Percentiles rank a stretch among this genome's conserved stretches.
Conservation (phyloP, 1,139 yeast genomes). For the Hyphopichia khmerensis region DNA sequence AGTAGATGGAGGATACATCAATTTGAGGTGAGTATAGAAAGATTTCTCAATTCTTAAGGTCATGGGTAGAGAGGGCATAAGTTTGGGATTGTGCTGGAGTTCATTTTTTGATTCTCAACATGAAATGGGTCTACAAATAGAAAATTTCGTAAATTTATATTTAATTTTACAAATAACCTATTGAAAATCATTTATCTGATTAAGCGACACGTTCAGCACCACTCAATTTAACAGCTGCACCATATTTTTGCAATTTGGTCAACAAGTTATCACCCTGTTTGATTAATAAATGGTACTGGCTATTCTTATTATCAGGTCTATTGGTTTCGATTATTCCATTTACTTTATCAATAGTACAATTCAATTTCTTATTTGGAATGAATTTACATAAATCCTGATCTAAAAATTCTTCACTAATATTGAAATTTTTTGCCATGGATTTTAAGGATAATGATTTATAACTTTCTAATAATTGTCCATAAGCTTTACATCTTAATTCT, state of each 20-base stretch:
- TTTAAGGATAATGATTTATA: conserved; percentile 86
- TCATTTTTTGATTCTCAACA: too few relatives aligned
- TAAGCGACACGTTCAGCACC: conserved; percentile 75
- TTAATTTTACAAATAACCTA: neutral
- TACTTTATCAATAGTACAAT: conserved; percentile 94
- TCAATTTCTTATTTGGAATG: conserved; percentile 89
- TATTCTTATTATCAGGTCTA: conserved; percentile 93
- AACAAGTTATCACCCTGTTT: conserved; percentile 91
- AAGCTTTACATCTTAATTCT: conserved; percentile 94
- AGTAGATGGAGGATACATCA: too few relatives aligned
- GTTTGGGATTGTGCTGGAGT: too few relatives aligned
- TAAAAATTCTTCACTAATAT: conserved; percentile 80
- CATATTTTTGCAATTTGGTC: conserved; percentile 93
- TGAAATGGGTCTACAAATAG: too few relatives aligned
- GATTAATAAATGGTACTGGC: conserved; percentile 84
- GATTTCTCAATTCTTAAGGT: too few relatives aligned
- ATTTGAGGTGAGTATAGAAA: too few relatives aligned
- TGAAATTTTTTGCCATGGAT: conserved; percentile 94
- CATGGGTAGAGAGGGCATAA: too few relatives aligned
- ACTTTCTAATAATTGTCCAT: conserved; percentile 89
- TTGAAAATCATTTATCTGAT: neutral
- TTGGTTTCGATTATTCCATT: conserved; percentile 95
- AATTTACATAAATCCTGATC: conserved; percentile 82
- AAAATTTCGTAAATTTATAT: neutral
- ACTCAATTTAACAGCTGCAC: conserved; percentile 93